A percentile compares a stretch with the other conserved stretches of the same genome.
phyloP scores from a whole-genome alignment of 1,139 yeast species.

The Petasospora fabianii region DNA sequence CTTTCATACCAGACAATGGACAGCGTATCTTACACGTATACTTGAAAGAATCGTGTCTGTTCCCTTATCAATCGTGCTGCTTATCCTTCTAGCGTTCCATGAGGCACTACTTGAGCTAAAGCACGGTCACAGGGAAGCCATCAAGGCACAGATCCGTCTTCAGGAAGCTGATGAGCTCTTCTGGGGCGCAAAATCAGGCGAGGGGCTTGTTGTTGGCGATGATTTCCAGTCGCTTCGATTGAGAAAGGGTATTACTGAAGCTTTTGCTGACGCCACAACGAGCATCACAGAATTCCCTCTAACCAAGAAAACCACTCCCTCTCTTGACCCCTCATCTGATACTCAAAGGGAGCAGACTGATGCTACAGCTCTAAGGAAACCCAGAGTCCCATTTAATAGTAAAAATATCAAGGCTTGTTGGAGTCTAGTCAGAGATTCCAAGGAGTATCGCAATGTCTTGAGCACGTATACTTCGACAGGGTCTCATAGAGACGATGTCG shows the following conservation, averaged over 20 bases:
- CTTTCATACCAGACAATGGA: neutral
- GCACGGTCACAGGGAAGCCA: neutral
- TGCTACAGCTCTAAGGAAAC: too few relatives aligned
- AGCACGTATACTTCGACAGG: neutral
- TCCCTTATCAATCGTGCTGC: slow-evolving; percentile 6
- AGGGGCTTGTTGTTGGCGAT: neutral
- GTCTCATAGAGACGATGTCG: neutral
- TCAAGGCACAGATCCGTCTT: neutral
- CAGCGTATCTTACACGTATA: neutral
- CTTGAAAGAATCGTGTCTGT: slow-evolving; percentile 4
- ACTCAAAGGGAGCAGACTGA: too few relatives aligned
- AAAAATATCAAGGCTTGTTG: slow-evolving; percentile 1
- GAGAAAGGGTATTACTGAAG: neutral
- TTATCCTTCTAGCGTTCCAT: slow-evolving; percentile 4
- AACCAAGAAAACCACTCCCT: too few relatives aligned
- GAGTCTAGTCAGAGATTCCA: slow-evolving; percentile 3
- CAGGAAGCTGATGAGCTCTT: slow-evolving; percentile 6
- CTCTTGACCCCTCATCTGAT: too few relatives aligned
- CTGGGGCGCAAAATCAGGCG: slow-evolving; percentile 4
- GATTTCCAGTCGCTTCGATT: slow-evolving; percentile 2
- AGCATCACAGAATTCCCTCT: too few relatives aligned
- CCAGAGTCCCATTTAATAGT: neutral
- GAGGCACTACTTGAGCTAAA: slow-evolving; percentile 2
- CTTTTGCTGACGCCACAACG: too few relatives aligned
- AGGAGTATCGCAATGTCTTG: neutral